These are phyloP conservation scores for Carex littledalei DNA, from an alignment of 176 grass and related monocot species.

Conservation along the genomic window DNA sequence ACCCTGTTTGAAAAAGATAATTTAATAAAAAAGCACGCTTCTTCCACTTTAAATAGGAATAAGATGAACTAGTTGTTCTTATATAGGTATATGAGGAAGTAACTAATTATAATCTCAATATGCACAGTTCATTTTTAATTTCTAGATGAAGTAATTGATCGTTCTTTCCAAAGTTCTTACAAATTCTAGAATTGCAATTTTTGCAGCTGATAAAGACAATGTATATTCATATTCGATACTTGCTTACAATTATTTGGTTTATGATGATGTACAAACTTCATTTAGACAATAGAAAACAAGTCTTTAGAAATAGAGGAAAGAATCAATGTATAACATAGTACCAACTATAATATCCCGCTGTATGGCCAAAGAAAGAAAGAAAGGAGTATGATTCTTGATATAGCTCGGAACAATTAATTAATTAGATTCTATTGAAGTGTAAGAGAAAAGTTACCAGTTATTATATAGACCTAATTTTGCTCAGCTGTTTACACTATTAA, in stretches of 20 bases:
- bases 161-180: not conserved
- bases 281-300: not conserved
- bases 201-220: not conserved
- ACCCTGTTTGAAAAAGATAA: not conserved
- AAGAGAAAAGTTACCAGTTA: too few species aligned
- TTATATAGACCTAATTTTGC: not conserved
- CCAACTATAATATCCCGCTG: not conserved
- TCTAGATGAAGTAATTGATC: not conserved
- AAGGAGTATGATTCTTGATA: not conserved
- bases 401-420: not conserved
- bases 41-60: not conserved
- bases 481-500: not conserved
- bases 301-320: not conserved
- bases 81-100: not conserved
- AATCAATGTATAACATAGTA: not conserved
- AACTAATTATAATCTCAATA: not conserved
- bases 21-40: not conserved
- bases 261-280: not conserved
- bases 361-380: not conserved
- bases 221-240: not conserved
- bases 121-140: too few species aligned
- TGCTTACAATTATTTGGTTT: not conserved
- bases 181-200: not conserved
- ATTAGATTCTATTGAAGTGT: not conserved
- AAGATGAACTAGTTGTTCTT: not conserved